Evolutionary conservation across 495 filamentous ascomycete genomes (phyloP).

Genomic region (Aspergillus hancockii): DNA sequence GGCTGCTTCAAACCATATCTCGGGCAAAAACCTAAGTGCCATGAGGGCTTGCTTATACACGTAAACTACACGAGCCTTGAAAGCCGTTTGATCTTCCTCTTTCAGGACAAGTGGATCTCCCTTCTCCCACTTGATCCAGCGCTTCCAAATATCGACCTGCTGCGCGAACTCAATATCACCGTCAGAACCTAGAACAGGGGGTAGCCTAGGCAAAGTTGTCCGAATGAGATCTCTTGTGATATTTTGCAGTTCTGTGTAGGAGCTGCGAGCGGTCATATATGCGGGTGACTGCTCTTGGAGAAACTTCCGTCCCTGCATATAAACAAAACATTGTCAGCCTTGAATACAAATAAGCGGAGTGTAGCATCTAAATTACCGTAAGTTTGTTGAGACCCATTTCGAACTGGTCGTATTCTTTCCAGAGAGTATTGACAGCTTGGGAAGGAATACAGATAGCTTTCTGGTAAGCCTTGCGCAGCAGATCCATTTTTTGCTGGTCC

Average conservation of each 20-base stretch:
- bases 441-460: slow-evolving; percentile 83
- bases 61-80: slow-evolving; percentile 76
- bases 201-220: slow-evolving; percentile 75
- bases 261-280: slow-evolving; percentile 91
- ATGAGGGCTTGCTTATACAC: slow-evolving; percentile 93
- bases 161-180: slow-evolving; percentile 81
- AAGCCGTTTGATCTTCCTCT: slow-evolving; percentile 71
- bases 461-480: slow-evolving; percentile 86
- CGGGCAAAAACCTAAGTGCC: slow-evolving; percentile 89
- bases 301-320: slow-evolving; percentile 77
- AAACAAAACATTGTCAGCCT: neutral
- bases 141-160: slow-evolving; percentile 90
- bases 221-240: slow-evolving; percentile 76
- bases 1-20: slow-evolving; percentile 93
- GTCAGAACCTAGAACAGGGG: slow-evolving; percentile 81
- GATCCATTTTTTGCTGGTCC: slow-evolving; percentile 96
- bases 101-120: slow-evolving; percentile 83
- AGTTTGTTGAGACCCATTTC: slow-evolving; percentile 91
- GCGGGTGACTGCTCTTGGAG: slow-evolving; percentile 86
- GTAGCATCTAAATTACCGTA: slow-evolving; percentile 55
- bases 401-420: slow-evolving; percentile 97
- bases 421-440: slow-evolving; percentile 73
- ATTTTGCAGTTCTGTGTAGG: slow-evolving; percentile 79
- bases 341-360: neutral
- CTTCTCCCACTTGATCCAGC: slow-evolving; percentile 94